These are phyloP conservation scores for Aspergillus quadrilineatus DNA, from an alignment of 2,329 filamentous ascomycete genomes.

Conservation along the genomic window DNA sequence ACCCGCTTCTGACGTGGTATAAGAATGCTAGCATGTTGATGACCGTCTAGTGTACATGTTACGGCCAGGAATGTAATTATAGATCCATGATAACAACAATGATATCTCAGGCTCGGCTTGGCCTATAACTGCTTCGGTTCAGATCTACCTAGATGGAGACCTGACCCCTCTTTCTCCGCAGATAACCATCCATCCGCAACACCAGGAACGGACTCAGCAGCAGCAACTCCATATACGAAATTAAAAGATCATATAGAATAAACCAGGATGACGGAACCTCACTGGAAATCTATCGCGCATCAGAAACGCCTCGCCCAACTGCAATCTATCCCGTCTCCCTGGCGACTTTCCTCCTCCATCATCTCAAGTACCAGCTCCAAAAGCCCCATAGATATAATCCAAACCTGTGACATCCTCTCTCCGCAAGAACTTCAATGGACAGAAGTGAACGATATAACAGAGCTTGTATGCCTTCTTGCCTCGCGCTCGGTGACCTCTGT, in stretches of 20 bases:
- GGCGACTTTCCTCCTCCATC: constrained; percentile 21
- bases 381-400: constrained; percentile 21
- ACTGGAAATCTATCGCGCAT: constrained; percentile 23
- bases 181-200: neutral
- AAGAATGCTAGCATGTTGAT: constrained; percentile 92
- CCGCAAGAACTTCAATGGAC: constrained; percentile 24
- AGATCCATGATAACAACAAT: neutral
- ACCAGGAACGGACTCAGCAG: neutral
- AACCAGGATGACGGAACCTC: constrained; percentile 7
- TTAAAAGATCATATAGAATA: neutral
- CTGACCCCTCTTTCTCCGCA: constrained; percentile 9
- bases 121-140: neutral
- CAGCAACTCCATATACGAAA: neutral
- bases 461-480: constrained; percentile 18
- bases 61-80: constrained; percentile 2
- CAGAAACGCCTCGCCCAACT: constrained; percentile 23
- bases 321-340: constrained; percentile 22
- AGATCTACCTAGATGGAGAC: neutral
- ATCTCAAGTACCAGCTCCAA: neutral
- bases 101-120: neutral
- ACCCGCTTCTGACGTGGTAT: constrained; percentile 89
- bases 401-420: constrained; percentile 20
- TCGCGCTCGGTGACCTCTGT: constrained; percentile 11
- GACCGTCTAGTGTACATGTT: constrained; percentile 59
- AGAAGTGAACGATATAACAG: constrained; percentile 20